Evolutionary conservation across 108 stramenopile genomes (phyloP).

Genomic region (Cyclotella choctawhatcheeana): DNA sequence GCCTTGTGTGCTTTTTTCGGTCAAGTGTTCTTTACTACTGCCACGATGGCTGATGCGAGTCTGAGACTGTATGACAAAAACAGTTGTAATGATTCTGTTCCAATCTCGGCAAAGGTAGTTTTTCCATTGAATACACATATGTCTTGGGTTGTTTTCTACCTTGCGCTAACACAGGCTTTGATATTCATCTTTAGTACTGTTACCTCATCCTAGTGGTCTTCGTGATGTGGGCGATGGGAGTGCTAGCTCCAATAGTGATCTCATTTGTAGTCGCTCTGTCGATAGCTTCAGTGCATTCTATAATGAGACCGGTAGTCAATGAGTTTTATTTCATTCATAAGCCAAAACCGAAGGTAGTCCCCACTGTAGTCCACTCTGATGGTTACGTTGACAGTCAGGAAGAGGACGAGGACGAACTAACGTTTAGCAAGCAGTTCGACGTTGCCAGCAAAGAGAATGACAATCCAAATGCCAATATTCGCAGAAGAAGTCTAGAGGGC

Average conservation of each 20-base stretch:
- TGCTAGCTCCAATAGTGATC: background rate
- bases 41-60: background rate
- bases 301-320: constrained; percentile 23
- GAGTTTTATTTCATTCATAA: constrained; percentile 27
- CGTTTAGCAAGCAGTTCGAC: constrained; percentile 14
- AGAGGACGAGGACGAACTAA: constrained; percentile 18
- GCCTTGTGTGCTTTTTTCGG: background rate
- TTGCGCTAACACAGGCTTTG: background rate
- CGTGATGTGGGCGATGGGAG: constrained; percentile 23
- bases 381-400: constrained; percentile 14
- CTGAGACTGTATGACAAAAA: background rate
- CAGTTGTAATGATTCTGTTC: background rate
- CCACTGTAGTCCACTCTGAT: constrained; percentile 7
- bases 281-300: constrained; percentile 19
- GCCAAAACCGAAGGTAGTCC: background rate
- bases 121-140: background rate
- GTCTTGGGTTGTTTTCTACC: background rate
- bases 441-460: background rate
- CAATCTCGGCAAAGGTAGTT: background rate
- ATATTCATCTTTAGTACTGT: background rate
- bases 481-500: background rate
- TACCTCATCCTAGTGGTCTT: background rate
- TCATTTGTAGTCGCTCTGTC: background rate
- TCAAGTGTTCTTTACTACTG: background rate
- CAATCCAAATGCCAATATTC: background rate